Conservation (phyloP, 2,329 filamentous ascomycete species). For the Curvularia sp. region DNA sequence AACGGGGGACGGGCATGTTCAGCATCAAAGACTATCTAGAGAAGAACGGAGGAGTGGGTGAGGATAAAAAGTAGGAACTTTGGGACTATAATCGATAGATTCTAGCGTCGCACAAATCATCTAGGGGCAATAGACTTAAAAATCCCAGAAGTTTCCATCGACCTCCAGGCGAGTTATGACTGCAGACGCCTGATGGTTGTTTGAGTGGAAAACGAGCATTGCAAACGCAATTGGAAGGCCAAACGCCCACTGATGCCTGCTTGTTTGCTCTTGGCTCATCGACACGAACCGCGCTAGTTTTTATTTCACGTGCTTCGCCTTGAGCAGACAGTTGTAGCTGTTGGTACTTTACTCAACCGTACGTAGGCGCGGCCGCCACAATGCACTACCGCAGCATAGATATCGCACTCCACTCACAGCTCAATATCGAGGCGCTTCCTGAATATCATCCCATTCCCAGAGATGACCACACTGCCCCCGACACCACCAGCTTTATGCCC, state of each 20-base stretch:
- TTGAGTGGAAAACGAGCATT: neutral
- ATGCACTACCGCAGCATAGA: constrained; percentile 51
- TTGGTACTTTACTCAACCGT: neutral
- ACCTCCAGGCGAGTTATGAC: neutral
- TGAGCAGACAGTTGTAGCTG: neutral
- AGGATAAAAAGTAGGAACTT: constrained; percentile 20
- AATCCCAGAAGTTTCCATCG: neutral
- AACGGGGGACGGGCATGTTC: constrained; percentile 83
- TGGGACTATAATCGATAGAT: neutral
- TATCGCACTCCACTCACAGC: constrained; percentile 52
- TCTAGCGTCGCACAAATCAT: neutral
- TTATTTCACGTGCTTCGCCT: neutral
- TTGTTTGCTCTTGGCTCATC: neutral
- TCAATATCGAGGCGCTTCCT: constrained; percentile 49
- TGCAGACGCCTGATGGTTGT: neutral
- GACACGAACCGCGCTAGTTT: neutral
- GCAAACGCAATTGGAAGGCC: neutral
- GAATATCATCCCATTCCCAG: constrained; percentile 44
- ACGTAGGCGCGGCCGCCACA: neutral
- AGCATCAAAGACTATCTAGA: constrained; percentile 85
- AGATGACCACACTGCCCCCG: constrained; percentile 22
- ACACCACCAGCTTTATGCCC: constrained; percentile 15
- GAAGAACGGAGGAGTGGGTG: constrained; percentile 47
- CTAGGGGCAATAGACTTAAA: neutral
- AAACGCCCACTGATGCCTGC: neutral